phyloP scores from a whole-genome alignment of 176 grass and related monocot genomes.

The Ananas comosus region DNA sequence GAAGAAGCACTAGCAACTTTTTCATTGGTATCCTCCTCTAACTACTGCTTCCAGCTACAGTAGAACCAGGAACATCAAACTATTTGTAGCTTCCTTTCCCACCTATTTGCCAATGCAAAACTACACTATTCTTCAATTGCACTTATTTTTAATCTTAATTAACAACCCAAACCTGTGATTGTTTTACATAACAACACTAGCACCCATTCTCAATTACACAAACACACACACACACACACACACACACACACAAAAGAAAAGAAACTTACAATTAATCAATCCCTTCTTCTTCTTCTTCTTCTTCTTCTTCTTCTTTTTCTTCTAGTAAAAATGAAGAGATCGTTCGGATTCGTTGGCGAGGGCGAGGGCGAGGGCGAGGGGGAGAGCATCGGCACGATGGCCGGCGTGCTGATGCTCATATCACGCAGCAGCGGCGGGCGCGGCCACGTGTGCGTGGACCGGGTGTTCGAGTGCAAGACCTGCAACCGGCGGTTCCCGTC shows the following conservation, averaged over 20 bases:
- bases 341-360: background rate
- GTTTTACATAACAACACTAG: no score
- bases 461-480: slow-evolving; percentile 84
- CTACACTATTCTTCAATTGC: no score
- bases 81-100: no score
- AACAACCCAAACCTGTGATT: no score
- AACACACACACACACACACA: no score
- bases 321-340: slow-evolving; percentile 16
- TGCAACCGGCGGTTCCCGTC: slow-evolving; percentile 82
- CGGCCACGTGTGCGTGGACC: background rate
- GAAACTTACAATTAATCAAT: background rate
- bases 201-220: no score
- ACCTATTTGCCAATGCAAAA: no score
- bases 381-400: slow-evolving; percentile 30
- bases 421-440: slow-evolving; percentile 19
- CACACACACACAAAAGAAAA: background rate
- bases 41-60: no score
- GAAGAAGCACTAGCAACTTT: no score
- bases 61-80: no score
- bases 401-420: slow-evolving; percentile 44
- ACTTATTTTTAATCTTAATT: background rate
- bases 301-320: background rate
- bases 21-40: no score
- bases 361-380: background rate
- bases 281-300: background rate